A percentile compares a stretch with the other conserved stretches of the same genome.
Evolutionary conservation across 2,329 filamentous ascomycete species (phyloP).

Genomic region (Aspergillaceae sp.): DNA sequence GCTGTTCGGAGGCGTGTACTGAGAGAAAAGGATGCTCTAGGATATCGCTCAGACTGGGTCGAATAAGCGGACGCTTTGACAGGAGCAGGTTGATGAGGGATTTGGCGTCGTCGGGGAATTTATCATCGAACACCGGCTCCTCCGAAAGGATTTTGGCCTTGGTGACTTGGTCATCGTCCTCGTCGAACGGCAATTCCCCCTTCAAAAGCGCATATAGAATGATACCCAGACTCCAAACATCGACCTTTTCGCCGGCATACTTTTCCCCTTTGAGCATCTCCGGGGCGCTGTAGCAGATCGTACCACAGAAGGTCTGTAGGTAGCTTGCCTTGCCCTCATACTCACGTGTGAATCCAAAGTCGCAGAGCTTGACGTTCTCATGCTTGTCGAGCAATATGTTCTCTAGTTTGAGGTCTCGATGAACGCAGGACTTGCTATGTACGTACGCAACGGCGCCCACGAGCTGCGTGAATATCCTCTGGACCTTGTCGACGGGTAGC

Average conservation of each 20-base stretch:
- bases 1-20: constrained; percentile 79
- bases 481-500: constrained; percentile 74
- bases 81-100: constrained; percentile 70
- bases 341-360: constrained; percentile 96
- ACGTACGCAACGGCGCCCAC: constrained; percentile 94
- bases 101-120: constrained; percentile 68
- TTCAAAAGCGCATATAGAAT: constrained; percentile 79
- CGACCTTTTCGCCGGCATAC: constrained; percentile 95
- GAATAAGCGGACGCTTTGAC: constrained; percentile 77
- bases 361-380: constrained; percentile 93
- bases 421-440: constrained; percentile 88
- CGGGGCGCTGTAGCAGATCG: constrained; percentile 92
- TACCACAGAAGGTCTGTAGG: constrained; percentile 94
- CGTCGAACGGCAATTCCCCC: constrained; percentile 83
- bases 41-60: constrained; percentile 76
- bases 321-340: constrained; percentile 94
- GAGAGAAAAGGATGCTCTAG: constrained; percentile 78
- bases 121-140: constrained; percentile 76
- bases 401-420: constrained; percentile 92
- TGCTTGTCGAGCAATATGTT: constrained; percentile 94
- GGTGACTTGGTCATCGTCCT: constrained; percentile 84
- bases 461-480: constrained; percentile 91
- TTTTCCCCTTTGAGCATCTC: constrained; percentile 99
- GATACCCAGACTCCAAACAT: constrained; percentile 95
- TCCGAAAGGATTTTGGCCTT: constrained; percentile 75